These are phyloP conservation scores for Cucumis hystrix DNA, from an alignment of 306 rosid genomes.

Conservation along the genomic window DNA sequence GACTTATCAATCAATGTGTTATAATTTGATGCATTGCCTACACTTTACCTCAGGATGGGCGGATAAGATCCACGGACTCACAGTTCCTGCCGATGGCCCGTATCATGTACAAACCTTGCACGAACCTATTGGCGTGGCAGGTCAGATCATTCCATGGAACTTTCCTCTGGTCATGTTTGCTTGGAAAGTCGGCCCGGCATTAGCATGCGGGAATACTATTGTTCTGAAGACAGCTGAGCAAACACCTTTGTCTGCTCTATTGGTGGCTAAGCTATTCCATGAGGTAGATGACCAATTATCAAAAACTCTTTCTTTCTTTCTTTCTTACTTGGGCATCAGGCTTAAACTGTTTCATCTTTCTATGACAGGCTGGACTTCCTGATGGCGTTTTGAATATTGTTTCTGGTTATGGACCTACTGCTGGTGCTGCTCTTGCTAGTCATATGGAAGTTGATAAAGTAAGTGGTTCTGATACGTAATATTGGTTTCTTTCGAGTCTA, in stretches of 20 bases:
- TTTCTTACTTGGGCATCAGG: neutral
- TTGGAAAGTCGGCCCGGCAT: slow-evolving; percentile 90
- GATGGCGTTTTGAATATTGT: slow-evolving; percentile 66
- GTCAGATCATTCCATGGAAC: slow-evolving; percentile 98
- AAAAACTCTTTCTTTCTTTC: neutral
- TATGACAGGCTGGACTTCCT: slow-evolving; percentile 87
- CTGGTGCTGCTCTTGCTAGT: slow-evolving; percentile 87
- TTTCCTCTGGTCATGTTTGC: slow-evolving; percentile 85
- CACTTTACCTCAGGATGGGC: slow-evolving; percentile 59
- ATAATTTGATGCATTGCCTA: neutral
- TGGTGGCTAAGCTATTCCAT: slow-evolving; percentile 45
- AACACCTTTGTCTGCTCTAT: slow-evolving; percentile 79
- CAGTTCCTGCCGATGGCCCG: slow-evolving; percentile 73
- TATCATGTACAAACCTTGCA: slow-evolving; percentile 74
- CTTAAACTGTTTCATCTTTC: neutral
- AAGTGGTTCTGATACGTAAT: neutral
- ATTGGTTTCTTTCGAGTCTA: neutral
- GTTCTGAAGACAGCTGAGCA: slow-evolving; percentile 91
- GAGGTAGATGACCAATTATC: slow-evolving; percentile 32
- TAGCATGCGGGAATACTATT: slow-evolving; percentile 78
- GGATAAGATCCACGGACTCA: slow-evolving; percentile 88
- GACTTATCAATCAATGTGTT: neutral
- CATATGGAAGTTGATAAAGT: slow-evolving; percentile 97
- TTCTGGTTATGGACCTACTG: slow-evolving; percentile 93
- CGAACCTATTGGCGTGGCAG: slow-evolving; percentile 89